These are phyloP conservation scores for Xerocomellus chrysenteron DNA, from an alignment of 768 basidiomycete genomes.

Conservation along the genomic window DNA sequence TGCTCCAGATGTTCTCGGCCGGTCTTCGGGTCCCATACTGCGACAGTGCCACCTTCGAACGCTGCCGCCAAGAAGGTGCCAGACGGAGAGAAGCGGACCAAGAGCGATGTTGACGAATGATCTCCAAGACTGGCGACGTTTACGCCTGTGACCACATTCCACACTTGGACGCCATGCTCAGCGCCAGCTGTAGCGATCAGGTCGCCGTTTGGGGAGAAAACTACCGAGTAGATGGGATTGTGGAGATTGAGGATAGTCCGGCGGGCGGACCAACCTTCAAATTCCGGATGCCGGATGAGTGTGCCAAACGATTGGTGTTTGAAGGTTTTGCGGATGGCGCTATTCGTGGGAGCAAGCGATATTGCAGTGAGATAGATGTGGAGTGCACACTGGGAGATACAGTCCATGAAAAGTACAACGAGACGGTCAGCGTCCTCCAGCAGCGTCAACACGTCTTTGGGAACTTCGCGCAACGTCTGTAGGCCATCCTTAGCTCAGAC, in stretches of 20 bases:
- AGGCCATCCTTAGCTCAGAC: background rate
- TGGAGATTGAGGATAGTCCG: conserved; percentile 1
- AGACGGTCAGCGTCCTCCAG: conserved; percentile 21
- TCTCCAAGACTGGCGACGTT: conserved; percentile 22
- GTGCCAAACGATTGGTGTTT: conserved; percentile 5
- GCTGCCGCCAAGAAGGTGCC: conserved; percentile 20
- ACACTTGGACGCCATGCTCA: conserved; percentile 21
- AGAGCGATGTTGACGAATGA: background rate
- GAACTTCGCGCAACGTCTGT: conserved; percentile 7
- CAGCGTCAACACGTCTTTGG: conserved; percentile 4
- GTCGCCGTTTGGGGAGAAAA: conserved; percentile 11
- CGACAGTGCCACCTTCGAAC: conserved; percentile 16
- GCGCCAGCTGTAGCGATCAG: conserved; percentile 18
- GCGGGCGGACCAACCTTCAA: background rate
- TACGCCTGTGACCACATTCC: conserved; percentile 19
- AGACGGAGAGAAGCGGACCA: conserved; percentile 22
- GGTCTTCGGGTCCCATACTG: conserved; percentile 20
- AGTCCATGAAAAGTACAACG: conserved; percentile 19
- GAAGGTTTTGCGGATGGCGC: conserved; percentile 7
- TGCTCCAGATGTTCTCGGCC: conserved; percentile 19
- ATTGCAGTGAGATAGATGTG: conserved; percentile 18
- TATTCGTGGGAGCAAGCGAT: background rate
- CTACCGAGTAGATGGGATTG: conserved; percentile 13
- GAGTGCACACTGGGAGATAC: conserved; percentile 21
- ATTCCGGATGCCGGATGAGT: background rate